These are phyloP conservation scores for Sporodiniella umbellata DNA, from an alignment of 371 early-diverging fungal genomes.

Conservation along the genomic window DNA sequence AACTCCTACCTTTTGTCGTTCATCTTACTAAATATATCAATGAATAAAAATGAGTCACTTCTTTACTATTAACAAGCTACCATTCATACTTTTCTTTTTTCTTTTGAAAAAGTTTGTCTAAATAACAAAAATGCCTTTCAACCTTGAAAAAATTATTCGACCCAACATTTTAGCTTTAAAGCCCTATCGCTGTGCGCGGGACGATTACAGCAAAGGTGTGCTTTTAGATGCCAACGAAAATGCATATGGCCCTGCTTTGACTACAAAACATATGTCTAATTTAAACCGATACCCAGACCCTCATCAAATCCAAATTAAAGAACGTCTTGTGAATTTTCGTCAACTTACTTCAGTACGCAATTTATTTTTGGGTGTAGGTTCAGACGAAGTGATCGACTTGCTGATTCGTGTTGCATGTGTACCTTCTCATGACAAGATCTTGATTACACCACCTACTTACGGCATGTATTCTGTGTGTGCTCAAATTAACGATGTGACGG, in stretches of 20 bases:
- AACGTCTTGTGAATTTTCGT: conserved; percentile 68
- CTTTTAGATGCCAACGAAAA: conserved; percentile 98
- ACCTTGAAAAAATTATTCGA: conserved; percentile 75
- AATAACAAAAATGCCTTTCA: conserved; percentile 52
- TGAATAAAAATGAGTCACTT: no score
- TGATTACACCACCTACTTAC: conserved; percentile 96
- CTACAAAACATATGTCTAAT: conserved; percentile 35
- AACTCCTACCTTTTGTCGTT: no score
- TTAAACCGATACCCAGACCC: conserved; percentile 97
- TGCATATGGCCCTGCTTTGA: conserved; percentile 77
- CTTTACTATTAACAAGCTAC: background rate
- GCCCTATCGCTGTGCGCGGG: conserved; percentile 97
- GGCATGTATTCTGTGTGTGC: conserved; percentile 97
- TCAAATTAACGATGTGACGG: conserved; percentile 88
- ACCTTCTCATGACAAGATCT: conserved; percentile 87
- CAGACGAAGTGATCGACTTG: conserved; percentile 95
- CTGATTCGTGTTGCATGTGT: conserved; percentile 87
- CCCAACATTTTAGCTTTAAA: conserved; percentile 89
- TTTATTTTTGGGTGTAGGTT: conserved; percentile 94
- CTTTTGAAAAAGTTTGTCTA: background rate
- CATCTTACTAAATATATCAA: no score
- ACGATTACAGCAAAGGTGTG: conserved; percentile 90
- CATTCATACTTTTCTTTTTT: background rate
- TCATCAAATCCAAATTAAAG: conserved; percentile 79
- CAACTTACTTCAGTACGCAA: conserved; percentile 59